phyloP scores from a whole-genome alignment of 163 green algal genomes.

The Volvox carteri region DNA sequence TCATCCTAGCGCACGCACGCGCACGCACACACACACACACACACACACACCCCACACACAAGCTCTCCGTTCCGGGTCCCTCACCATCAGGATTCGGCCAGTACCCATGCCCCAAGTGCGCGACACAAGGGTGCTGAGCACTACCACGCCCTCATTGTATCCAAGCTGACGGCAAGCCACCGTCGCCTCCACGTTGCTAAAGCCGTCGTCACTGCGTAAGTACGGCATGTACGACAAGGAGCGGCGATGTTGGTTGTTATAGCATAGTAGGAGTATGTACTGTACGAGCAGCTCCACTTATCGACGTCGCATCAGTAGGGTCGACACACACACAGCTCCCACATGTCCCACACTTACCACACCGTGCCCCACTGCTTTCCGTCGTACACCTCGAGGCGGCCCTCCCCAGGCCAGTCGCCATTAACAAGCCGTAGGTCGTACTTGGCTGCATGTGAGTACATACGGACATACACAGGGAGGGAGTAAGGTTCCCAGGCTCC shows the following conservation, averaged over 20 bases:
- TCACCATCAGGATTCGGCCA: background rate
- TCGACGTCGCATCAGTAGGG: background rate
- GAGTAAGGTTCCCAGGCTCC: too few species aligned
- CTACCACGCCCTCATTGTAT: background rate
- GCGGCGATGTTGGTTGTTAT: background rate
- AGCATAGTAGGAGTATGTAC: too few species aligned
- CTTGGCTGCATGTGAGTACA: background rate
- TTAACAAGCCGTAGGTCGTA: background rate
- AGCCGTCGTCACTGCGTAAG: background rate
- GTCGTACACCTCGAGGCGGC: background rate
- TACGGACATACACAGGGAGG: too few species aligned
- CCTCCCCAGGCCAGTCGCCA: background rate
- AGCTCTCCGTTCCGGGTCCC: background rate
- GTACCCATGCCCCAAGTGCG: background rate
- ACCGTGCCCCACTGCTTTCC: background rate
- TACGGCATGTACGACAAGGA: background rate
- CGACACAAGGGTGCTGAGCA: background rate
- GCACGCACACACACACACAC: too few species aligned
- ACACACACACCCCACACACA: too few species aligned
- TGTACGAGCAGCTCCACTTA: background rate
- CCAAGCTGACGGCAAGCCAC: constrained; percentile 21
- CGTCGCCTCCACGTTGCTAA: background rate
- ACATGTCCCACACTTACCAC: background rate
- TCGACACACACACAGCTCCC: background rate
- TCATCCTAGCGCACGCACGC: too few species aligned